These are phyloP conservation scores for Fusarium sp. DNA, from an alignment of 2,329 filamentous ascomycete genomes.

Conservation along the genomic window DNA sequence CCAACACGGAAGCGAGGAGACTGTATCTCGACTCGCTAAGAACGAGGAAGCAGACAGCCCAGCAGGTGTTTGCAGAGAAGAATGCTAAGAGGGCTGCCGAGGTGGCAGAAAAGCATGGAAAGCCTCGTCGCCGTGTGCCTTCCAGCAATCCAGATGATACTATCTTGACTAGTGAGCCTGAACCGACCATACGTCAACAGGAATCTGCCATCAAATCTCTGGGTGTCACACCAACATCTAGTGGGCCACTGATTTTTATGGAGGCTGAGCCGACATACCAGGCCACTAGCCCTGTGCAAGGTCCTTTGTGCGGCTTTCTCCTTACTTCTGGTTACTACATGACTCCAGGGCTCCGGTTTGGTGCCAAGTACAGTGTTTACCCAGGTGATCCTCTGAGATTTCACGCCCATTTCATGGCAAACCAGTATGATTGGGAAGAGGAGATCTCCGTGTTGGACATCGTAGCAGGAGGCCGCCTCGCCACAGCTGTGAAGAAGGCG, in stretches of 20 bases:
- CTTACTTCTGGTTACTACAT: constrained; percentile 86
- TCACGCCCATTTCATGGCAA: constrained; percentile 93
- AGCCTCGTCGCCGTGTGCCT: constrained; percentile 4
- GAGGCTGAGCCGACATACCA: constrained; percentile 25
- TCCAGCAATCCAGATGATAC: constrained; percentile 24
- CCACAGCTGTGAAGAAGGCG: constrained; percentile 96
- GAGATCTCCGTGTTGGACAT: constrained; percentile 87
- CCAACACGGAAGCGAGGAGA: constrained; percentile 68
- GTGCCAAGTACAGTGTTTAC: constrained; percentile 94
- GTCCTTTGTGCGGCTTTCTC: constrained; percentile 82
- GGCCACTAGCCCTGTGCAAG: constrained; percentile 36
- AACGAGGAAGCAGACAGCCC: constrained; percentile 58
- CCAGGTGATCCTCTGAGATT: constrained; percentile 95
- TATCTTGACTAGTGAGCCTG: constrained; percentile 41
- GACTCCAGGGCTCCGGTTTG: constrained; percentile 92
- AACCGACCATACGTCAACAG: constrained; percentile 19
- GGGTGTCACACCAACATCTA: constrained; percentile 56
- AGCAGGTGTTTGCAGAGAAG: constrained; percentile 57
- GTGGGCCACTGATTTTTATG: constrained; percentile 49
- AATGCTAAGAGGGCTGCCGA: constrained; percentile 54
- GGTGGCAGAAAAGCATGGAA: constrained; percentile 42
- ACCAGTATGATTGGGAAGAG: constrained; percentile 88
- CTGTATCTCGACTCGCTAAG: constrained; percentile 73
- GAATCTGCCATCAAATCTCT: constrained; percentile 42
- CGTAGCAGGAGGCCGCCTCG: constrained; percentile 86